These are phyloP conservation scores for Ophiostoma quercus DNA, from an alignment of 2,329 filamentous ascomycete genomes.

Conservation along the genomic window DNA sequence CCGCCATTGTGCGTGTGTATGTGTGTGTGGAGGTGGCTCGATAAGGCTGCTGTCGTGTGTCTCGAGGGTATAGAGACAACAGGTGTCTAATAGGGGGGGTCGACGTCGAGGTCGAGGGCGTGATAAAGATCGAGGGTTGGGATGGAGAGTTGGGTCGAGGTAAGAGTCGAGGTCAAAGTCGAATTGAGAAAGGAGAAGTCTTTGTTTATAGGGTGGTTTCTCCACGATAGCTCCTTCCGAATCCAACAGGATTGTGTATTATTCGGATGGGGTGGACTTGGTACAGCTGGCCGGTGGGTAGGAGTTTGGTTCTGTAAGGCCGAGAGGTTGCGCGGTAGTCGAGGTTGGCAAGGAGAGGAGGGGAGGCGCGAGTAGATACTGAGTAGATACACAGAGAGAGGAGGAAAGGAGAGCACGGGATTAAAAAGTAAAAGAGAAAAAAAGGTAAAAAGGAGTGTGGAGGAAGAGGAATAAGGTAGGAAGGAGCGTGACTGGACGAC, in stretches of 20 bases:
- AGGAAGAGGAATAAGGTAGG: constrained; percentile 10
- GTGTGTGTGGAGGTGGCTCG: background rate
- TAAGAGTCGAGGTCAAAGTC: background rate
- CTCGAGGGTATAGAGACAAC: background rate
- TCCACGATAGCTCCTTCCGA: constrained; percentile 7
- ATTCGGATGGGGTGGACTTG: constrained; percentile 2
- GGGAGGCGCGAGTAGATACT: constrained; percentile 7
- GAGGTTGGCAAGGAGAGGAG: constrained; percentile 13
- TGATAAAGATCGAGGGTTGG: background rate
- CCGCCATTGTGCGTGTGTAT: constrained; percentile 6
- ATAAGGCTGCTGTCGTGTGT: background rate
- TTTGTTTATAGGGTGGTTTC: constrained; percentile 7
- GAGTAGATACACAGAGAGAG: background rate
- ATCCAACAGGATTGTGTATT: background rate
- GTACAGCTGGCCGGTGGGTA: background rate
- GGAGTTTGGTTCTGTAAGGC: background rate
- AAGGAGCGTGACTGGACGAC: background rate
- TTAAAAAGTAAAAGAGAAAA: background rate
- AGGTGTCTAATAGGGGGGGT: background rate
- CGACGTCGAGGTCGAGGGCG: background rate
- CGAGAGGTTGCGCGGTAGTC: constrained; percentile 1
- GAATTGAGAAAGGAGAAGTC: background rate
- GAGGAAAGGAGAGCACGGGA: background rate
- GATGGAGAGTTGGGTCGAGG: background rate
- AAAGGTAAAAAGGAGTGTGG: background rate